Evolutionary conservation across 331 rosid genomes (phyloP).

Genomic region (Phaseolus coccineus): DNA sequence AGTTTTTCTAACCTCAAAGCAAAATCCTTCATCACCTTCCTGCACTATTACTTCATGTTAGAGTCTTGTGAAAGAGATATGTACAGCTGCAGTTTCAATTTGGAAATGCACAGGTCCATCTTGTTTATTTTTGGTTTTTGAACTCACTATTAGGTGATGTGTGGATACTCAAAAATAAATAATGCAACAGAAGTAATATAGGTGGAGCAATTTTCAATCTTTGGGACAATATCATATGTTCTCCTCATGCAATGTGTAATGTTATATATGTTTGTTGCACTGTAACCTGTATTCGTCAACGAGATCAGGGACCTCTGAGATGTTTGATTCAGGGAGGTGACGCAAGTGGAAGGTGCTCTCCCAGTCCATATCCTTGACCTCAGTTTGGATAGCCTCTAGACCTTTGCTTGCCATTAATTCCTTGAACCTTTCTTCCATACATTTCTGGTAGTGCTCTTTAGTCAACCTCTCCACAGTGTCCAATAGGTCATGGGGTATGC

Average conservation of each 20-base stretch:
- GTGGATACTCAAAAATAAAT: neutral
- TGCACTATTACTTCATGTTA: slow-evolving; percentile 46
- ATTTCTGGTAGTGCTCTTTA: slow-evolving; percentile 78
- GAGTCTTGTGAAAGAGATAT: neutral
- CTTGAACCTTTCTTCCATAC: slow-evolving; percentile 83
- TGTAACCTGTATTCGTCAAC: slow-evolving; percentile 72
- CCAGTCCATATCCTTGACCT: slow-evolving; percentile 89
- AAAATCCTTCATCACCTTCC: slow-evolving; percentile 85
- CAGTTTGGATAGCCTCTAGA: slow-evolving; percentile 69
- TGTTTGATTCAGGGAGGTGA: slow-evolving; percentile 82
- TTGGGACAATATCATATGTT: neutral
- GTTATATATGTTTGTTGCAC: neutral
- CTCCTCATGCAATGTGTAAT: slow-evolving; percentile 29
- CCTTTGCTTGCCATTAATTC: slow-evolving; percentile 75
- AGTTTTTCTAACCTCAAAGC: slow-evolving; percentile 71
- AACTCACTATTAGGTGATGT: neutral
- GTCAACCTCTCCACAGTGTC: slow-evolving; percentile 83
- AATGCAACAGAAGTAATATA: neutral
- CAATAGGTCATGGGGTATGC: slow-evolving; percentile 69
- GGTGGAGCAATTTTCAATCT: neutral
- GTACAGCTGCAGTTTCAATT: slow-evolving; percentile 8
- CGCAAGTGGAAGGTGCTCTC: slow-evolving; percentile 83
- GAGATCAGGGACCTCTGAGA: slow-evolving; percentile 80
- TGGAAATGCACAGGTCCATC: neutral
- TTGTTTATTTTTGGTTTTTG: neutral